A percentile compares a stretch with the other conserved stretches of the same genome.
Conservation (phyloP, 345 rosid genomes). For the Noccaea bulbosa region DNA sequence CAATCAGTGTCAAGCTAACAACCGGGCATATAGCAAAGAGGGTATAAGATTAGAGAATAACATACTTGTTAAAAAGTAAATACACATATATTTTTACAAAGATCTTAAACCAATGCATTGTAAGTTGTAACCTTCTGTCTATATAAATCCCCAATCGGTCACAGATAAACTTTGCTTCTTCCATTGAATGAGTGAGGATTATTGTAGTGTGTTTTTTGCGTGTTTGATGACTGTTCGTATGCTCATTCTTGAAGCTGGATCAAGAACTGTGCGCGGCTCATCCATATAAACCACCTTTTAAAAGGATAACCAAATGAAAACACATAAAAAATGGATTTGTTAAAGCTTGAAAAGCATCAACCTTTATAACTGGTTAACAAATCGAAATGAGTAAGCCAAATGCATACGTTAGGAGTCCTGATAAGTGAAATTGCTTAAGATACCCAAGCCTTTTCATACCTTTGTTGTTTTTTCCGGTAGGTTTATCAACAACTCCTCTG, state of each 20-base stretch:
- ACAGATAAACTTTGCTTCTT: too few relatives aligned
- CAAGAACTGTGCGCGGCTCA: slow-evolving; percentile 95
- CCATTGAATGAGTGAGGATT: too few relatives aligned
- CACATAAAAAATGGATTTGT: neutral
- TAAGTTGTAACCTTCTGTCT: too few relatives aligned
- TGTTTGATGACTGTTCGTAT: slow-evolving; percentile 85
- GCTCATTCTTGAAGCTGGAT: slow-evolving; percentile 87
- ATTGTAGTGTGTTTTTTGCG: slow-evolving; percentile 58
- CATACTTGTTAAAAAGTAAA: too few relatives aligned
- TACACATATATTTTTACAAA: too few relatives aligned
- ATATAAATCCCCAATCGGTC: too few relatives aligned
- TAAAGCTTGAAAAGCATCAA: neutral
- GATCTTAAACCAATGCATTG: too few relatives aligned
- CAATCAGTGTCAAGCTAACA: too few relatives aligned
- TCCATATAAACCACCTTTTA: slow-evolving; percentile 93
- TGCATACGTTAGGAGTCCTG: slow-evolving; percentile 74
- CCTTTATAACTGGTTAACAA: too few relatives aligned
- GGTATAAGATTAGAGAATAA: too few relatives aligned
- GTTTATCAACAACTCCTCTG: slow-evolving; percentile 81
- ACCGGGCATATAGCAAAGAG: too few relatives aligned
- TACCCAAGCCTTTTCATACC: slow-evolving; percentile 92
- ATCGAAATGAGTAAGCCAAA: neutral
- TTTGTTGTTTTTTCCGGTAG: slow-evolving; percentile 87
- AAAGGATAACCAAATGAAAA: neutral
- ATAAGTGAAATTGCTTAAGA: slow-evolving; percentile 94